A percentile compares a stretch with the other conserved stretches of the same genome.
These are phyloP conservation scores for Hericium alpestre DNA, from an alignment of 768 basidiomycete species.

Conservation along the genomic window DNA sequence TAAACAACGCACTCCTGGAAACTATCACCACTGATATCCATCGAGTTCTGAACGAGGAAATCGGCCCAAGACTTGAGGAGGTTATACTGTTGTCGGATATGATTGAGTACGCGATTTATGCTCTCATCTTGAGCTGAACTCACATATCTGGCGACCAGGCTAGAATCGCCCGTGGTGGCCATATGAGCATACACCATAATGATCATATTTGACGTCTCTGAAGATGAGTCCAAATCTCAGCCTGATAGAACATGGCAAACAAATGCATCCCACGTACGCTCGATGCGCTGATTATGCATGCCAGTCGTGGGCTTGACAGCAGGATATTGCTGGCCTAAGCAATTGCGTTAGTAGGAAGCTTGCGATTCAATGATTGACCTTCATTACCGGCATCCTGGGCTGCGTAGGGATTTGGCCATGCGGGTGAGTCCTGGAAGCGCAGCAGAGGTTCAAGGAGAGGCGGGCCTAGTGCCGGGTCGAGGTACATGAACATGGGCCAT, in stretches of 20 bases:
- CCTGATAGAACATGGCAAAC: too few relatives aligned
- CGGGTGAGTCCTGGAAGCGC: slow-evolving; percentile 1
- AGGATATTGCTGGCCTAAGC: background rate
- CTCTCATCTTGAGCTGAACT: too few relatives aligned
- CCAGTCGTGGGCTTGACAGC: background rate
- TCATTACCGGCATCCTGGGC: slow-evolving; percentile 8
- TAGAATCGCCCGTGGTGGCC: background rate
- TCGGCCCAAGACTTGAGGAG: slow-evolving; percentile 7
- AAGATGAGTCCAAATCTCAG: background rate
- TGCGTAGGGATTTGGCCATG: slow-evolving; percentile 2
- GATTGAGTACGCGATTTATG: background rate
- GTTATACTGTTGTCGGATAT: background rate
- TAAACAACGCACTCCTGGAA: background rate
- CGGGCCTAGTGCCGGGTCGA: slow-evolving; percentile 5
- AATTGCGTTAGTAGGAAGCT: too few relatives aligned
- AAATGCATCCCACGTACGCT: background rate
- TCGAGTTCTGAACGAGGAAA: background rate
- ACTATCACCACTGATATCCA: background rate
- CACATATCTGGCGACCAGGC: too few relatives aligned
- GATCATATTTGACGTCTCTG: slow-evolving; percentile 12
- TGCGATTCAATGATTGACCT: background rate
- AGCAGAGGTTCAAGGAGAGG: slow-evolving; percentile 8
- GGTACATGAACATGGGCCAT: slow-evolving; percentile 10
- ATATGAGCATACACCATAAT: slow-evolving; percentile 9
- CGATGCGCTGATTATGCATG: slow-evolving; percentile 6